Percentiles rank a stretch among this genome's conserved stretches.
These are phyloP conservation scores for Anthracocystis panici-leucophaei DNA, from an alignment of 1,284 basidiomycete genomes.

Conservation along the genomic window DNA sequence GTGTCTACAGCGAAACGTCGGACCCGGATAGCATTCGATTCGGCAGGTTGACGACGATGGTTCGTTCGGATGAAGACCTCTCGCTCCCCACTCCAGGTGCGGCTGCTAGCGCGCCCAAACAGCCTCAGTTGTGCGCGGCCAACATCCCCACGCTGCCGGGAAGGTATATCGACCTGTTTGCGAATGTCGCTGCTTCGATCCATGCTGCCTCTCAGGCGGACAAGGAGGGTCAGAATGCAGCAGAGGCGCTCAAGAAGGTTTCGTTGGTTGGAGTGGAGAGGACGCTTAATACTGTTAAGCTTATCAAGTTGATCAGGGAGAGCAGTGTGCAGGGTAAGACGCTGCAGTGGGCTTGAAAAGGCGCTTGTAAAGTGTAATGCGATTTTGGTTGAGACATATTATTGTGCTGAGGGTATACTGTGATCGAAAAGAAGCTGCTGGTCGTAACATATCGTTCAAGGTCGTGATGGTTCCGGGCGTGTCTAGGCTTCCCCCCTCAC, in stretches of 20 bases:
- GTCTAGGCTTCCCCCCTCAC: conserved; percentile 23
- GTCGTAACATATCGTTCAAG: background rate
- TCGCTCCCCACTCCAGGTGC: conserved; percentile 24
- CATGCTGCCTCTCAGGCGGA: conserved; percentile 44
- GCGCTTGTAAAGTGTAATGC: background rate
- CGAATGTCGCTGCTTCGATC: conserved; percentile 61
- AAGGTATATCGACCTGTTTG: conserved; percentile 62
- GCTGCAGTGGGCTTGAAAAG: conserved; percentile 35
- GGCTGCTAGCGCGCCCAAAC: conserved; percentile 35
- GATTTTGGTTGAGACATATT: background rate
- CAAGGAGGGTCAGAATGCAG: conserved; percentile 22
- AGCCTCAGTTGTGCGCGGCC: conserved; percentile 53
- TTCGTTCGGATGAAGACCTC: conserved; percentile 28
- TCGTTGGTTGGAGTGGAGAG: conserved; percentile 49
- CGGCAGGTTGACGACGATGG: conserved; percentile 59
- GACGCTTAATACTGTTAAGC: conserved; percentile 53
- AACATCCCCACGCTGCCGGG: conserved; percentile 66
- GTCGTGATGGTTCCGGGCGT: background rate
- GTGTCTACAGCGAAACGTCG: conserved; percentile 50
- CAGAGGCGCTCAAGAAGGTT: conserved; percentile 31
- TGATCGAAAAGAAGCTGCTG: background rate
- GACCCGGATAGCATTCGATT: conserved; percentile 53
- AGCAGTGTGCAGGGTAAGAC: conserved; percentile 56
- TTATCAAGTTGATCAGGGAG: conserved; percentile 56
- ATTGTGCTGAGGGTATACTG: background rate